phyloP scores from a whole-genome alignment of 441 rosid genomes.

The Pelargonium cotyledonis region DNA sequence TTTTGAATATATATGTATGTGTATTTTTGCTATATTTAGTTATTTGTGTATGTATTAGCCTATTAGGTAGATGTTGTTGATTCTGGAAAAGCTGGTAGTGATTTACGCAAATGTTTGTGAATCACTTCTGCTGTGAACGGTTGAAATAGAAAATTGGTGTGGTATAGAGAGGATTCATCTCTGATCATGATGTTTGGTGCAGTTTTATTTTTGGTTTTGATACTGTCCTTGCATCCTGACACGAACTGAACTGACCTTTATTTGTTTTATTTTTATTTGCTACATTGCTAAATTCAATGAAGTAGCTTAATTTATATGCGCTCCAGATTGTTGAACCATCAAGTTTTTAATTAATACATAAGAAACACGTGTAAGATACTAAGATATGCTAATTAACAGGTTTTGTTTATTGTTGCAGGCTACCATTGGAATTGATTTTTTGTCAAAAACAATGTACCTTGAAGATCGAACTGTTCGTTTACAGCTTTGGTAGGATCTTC shows the following conservation, averaged over 20 bases:
- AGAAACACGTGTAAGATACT: not conserved
- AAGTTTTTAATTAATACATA: not conserved
- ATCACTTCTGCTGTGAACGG: no score
- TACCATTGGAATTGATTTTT: constrained; percentile 61
- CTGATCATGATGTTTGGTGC: not conserved
- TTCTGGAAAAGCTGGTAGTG: not conserved
- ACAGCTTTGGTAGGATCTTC: constrained; percentile 47
- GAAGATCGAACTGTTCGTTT: constrained; percentile 51
- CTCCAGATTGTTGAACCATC: not conserved
- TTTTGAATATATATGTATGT: not conserved
- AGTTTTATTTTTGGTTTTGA: not conserved
- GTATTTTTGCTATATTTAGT: not conserved
- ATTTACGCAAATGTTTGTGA: not conserved
- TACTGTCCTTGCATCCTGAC: not conserved
- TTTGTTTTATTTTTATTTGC: not conserved
- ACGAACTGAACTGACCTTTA: not conserved
- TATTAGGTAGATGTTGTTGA: not conserved
- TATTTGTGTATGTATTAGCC: not conserved
- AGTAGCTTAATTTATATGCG: not conserved
- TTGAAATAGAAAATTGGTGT: not conserved
- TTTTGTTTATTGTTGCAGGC: constrained; percentile 36
- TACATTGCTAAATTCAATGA: not conserved
- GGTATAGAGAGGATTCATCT: not conserved
- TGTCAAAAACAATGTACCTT: constrained; percentile 58
- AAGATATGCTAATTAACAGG: not conserved